phyloP scores from a whole-genome alignment of 1,139 yeast genomes.

The Nadsonia commutata region DNA sequence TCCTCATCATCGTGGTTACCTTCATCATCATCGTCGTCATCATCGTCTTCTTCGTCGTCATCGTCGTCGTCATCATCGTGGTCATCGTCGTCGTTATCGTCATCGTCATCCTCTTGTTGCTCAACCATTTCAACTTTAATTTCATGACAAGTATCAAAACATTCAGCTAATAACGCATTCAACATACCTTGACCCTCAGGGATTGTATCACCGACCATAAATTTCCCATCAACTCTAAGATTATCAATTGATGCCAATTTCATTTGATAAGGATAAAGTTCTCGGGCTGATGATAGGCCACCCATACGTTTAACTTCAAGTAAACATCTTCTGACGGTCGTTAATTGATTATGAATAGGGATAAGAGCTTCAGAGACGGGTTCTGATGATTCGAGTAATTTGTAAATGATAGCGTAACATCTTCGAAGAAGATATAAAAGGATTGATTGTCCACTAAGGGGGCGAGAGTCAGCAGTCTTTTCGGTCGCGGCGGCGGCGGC shows the following conservation, averaged over 20 bases:
- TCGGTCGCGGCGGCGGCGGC: constrained; percentile 13
- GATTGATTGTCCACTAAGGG: constrained; percentile 41
- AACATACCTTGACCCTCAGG: constrained; percentile 97
- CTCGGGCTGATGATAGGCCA: constrained; percentile 74
- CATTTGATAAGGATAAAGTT: constrained; percentile 88
- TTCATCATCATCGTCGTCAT: neutral
- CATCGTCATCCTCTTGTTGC: constrained; percentile 33
- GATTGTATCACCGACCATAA: constrained; percentile 68
- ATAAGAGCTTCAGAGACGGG: constrained; percentile 89
- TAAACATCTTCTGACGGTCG: constrained; percentile 80
- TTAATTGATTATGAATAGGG: constrained; percentile 82
- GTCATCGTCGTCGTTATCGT: constrained; percentile 8
- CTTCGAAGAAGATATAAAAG: constrained; percentile 70
- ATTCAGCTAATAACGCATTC: constrained; percentile 80
- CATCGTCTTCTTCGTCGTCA: neutral
- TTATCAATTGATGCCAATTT: constrained; percentile 83
- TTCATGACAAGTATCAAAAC: constrained; percentile 87
- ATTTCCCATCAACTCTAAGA: constrained; percentile 77
- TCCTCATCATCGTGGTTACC: neutral
- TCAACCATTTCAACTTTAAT: constrained; percentile 67
- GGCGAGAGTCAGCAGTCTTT: constrained; percentile 1
- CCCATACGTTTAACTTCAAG: constrained; percentile 85
- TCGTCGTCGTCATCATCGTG: constrained; percentile 3
- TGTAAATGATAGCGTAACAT: constrained; percentile 79
- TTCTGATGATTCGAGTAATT: constrained; percentile 78